Evolutionary conservation across 192 early-diverging fungal species (phyloP).

Genomic region (Coemansia biformis): DNA sequence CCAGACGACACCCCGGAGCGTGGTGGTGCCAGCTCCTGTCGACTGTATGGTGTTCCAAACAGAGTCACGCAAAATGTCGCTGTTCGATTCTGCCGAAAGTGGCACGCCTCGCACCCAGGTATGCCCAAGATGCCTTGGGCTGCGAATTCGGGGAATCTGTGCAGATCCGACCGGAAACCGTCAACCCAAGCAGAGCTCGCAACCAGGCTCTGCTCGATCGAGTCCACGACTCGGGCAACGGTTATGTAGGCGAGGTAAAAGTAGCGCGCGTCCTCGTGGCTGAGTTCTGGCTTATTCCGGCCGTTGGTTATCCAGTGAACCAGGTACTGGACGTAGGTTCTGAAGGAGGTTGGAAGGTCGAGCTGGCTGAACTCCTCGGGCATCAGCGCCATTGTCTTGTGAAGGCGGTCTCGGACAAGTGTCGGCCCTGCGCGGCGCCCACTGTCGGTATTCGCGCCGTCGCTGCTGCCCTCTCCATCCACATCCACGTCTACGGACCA

Average conservation of each 20-base stretch:
- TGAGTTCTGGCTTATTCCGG: constrained; percentile 10
- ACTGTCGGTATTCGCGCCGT: not conserved
- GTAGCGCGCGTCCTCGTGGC: constrained; percentile 18
- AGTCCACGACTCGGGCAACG: constrained; percentile 27
- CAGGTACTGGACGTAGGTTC: constrained; percentile 40
- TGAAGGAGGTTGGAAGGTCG: constrained; percentile 43
- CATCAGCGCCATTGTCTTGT: constrained; percentile 12
- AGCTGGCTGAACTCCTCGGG: constrained; percentile 41
- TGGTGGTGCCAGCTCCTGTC: constrained; percentile 23
- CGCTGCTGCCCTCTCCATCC: not conserved
- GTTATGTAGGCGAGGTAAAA: constrained; percentile 44
- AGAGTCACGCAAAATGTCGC: constrained; percentile 34
- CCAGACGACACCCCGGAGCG: constrained; percentile 1
- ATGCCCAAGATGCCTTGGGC: constrained; percentile 5
- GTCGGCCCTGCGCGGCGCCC: constrained; percentile 6
- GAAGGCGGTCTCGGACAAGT: constrained; percentile 3
- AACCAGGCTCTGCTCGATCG: constrained; percentile 42
- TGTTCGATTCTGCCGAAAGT: constrained; percentile 35
- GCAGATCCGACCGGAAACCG: constrained; percentile 18
- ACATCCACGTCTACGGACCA: too few species aligned
- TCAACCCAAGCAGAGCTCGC: constrained; percentile 43
- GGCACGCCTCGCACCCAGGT: constrained; percentile 43
- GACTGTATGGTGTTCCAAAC: constrained; percentile 25
- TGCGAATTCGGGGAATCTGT: constrained; percentile 22
- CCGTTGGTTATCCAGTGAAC: constrained; percentile 46